A percentile compares a stretch with the other conserved stretches of the same genome.
Conservation (phyloP, 2,329 filamentous ascomycete genomes). For the Aspergillus viridinutans region DNA sequence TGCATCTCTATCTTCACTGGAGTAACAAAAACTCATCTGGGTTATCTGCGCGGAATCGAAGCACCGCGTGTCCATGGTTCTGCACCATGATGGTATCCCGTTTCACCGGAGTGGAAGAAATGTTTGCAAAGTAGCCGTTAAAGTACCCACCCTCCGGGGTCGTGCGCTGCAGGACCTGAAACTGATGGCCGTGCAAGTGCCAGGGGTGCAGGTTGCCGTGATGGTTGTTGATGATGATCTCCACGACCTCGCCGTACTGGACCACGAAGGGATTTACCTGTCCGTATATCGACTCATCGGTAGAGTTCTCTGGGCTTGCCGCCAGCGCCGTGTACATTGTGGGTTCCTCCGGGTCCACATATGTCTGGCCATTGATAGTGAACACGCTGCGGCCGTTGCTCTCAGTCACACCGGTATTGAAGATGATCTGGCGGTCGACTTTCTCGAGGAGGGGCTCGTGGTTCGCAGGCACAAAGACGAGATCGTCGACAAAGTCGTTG, state of each 20-base stretch:
- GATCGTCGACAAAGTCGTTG: slow-evolving; percentile 63
- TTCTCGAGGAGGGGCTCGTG: slow-evolving; percentile 23
- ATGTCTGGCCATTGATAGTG: slow-evolving; percentile 74
- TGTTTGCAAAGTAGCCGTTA: slow-evolving; percentile 18
- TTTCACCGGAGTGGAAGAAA: slow-evolving; percentile 25
- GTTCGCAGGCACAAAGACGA: slow-evolving; percentile 23
- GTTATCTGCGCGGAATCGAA: slow-evolving; percentile 35
- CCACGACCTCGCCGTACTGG: slow-evolving; percentile 50
- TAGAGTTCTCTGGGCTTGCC: slow-evolving; percentile 48
- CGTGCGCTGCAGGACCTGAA: slow-evolving; percentile 40
- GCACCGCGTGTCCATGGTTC: slow-evolving; percentile 26
- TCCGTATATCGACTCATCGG: slow-evolving; percentile 61
- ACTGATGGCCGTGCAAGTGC: slow-evolving; percentile 52
- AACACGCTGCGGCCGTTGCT: slow-evolving; percentile 59
- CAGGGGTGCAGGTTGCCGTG: slow-evolving; percentile 42
- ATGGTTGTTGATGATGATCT: slow-evolving; percentile 35
- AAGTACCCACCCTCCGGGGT: slow-evolving; percentile 24
- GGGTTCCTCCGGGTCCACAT: slow-evolving; percentile 69
- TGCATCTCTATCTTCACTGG: not conserved
- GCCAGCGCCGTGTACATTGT: slow-evolving; percentile 72
- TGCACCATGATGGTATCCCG: slow-evolving; percentile 34
- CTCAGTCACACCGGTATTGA: slow-evolving; percentile 58
- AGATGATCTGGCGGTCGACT: slow-evolving; percentile 26
- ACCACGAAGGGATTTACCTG: slow-evolving; percentile 66
- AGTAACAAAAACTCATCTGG: slow-evolving; percentile 21